Base-by-base conservation (phyloP, 164 flowering plant species). In the Litsea cubeba region DNA sequence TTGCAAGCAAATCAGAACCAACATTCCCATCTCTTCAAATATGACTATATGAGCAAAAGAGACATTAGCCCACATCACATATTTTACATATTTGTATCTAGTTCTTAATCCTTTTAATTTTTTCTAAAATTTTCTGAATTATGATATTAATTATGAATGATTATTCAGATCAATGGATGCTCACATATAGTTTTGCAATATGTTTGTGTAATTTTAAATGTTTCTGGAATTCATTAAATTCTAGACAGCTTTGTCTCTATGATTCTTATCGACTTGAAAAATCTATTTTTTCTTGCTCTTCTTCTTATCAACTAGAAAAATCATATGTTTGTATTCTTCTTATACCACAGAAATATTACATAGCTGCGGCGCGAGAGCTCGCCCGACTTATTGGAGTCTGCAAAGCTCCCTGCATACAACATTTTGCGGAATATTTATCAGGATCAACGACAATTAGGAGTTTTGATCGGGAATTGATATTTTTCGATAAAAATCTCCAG, bases 341-440 rank as follows among this genome's bases (percentile, higher is more conserved):
- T 50, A 15, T 64, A 12, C 40, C 60, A 12, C 83, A 85, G 85
- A 81, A 73, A 81, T 85, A 85, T 72, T 83, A 83, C 73, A 57
- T 81, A 69, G 49, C 80, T 5, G 26, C 81, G 0, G 79, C 84
- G 12, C 75, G 83, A 57, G 85, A 83, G 71, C 58, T 83, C 40
- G 65, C 84, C 22, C 76, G 87, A 22, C 67, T 85, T 25, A 67
- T 68, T 70, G 83, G 86, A 24, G 73, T 85, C 8, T 75, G 77
- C 74, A 82, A 82, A 72, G 83, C 88, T 69, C 88, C 88, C 30
- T 69, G 76, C 12, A 78, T 85, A 64, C 88, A 85, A 51, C 85
- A 83, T 79, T 85, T 85, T 74, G 65, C 82, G 0, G 88, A 85
- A 74, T 80, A 85, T n/a, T 66, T 85, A 60, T 75, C 88, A 0